phyloP scores from a whole-genome alignment of 208 protist genomes.

The Endotrypanum monterogeii region DNA sequence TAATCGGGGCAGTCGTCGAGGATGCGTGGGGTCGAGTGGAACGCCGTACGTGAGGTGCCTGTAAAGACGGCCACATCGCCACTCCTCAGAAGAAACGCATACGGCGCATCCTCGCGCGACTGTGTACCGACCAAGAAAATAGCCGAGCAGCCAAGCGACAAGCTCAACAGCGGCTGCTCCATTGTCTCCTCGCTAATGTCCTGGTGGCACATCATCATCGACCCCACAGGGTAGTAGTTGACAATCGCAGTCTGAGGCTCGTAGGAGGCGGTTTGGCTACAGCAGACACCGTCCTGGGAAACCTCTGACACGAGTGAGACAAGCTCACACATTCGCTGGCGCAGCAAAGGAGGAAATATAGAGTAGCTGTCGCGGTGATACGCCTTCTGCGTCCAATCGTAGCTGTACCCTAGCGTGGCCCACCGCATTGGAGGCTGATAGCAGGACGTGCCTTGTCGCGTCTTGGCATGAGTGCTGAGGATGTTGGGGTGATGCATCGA shows the following conservation, averaged over 20 bases:
- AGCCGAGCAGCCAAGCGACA: constrained; percentile 79
- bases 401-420: constrained; percentile 88
- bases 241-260: constrained; percentile 89
- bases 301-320: constrained; percentile 42
- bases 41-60: constrained; percentile 64
- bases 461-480: constrained; percentile 79
- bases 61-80: constrained; percentile 82
- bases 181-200: constrained; percentile 85
- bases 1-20: constrained; percentile 82
- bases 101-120: constrained; percentile 66
- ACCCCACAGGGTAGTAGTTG: constrained; percentile 88
- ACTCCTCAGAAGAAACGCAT: constrained; percentile 78
- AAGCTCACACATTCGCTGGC: constrained; percentile 47
- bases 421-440: constrained; percentile 89
- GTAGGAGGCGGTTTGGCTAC: constrained; percentile 38
- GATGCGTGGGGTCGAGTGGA: constrained; percentile 79
- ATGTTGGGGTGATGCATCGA: constrained; percentile 71
- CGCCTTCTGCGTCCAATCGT: constrained; percentile 84
- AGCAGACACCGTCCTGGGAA: constrained; percentile 36
- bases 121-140: constrained; percentile 87
- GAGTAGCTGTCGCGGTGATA: constrained; percentile 65
- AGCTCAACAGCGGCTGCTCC: constrained; percentile 73
- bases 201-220: constrained; percentile 92
- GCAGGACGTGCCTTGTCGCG: constrained; percentile 48
- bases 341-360: constrained; percentile 52